Evolutionary conservation across 208 protist genomes (phyloP), one percentile per base, ranked within the genome.

Genomic region (Zelonia costaricensis): DNA sequence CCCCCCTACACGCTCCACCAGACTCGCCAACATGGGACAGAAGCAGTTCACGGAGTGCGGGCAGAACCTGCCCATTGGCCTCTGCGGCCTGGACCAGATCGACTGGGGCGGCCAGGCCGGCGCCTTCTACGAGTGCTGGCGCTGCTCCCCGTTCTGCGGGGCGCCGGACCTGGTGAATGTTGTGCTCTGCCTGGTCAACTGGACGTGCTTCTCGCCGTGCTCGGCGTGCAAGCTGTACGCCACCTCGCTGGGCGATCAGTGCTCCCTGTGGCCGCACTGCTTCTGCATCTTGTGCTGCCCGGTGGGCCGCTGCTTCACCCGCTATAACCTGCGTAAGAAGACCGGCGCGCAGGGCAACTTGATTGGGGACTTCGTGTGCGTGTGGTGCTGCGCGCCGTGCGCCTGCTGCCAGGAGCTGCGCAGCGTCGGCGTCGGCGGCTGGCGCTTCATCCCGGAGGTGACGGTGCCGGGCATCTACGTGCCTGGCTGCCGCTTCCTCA

Each of bases 241-340:
- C 28, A 79, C 76, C 1, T 88, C 79, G 15, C 76, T 91, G 8
- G 74, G 78, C 53, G 79, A 90, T 18, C 54, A 83, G 23, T 89
- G 79, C 49, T 64, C 76, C 0, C 33, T 88, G 12, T 89, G 76
- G 74, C 88, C 88, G 8, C 84, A 94, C 51, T 91, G 81, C 38
- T 67, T 86, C 67, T 89, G 74, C 51, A 72, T 82, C 35, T 68
- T 82, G 39, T 88, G 74, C 74, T 91, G 74, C 56, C 80, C 80
- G 0, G 48, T 79, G 9, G 76, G 64, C n/a, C 76, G 79, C 5
- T 65, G 80, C 64, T 88, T 91, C 74, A 91, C 82, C 30, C 88
- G 88, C 43, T 91, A 94, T 73, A 94, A 94, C 72, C 78, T 89
- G 49, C 88, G 84, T 38, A 88, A 91, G 54, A 84, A 76, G 71